Percentiles rank a stretch among this genome's conserved stretches.
Evolutionary conservation across 2,329 filamentous ascomycete genomes (phyloP).

Genomic region (Aspergillus fructus): DNA sequence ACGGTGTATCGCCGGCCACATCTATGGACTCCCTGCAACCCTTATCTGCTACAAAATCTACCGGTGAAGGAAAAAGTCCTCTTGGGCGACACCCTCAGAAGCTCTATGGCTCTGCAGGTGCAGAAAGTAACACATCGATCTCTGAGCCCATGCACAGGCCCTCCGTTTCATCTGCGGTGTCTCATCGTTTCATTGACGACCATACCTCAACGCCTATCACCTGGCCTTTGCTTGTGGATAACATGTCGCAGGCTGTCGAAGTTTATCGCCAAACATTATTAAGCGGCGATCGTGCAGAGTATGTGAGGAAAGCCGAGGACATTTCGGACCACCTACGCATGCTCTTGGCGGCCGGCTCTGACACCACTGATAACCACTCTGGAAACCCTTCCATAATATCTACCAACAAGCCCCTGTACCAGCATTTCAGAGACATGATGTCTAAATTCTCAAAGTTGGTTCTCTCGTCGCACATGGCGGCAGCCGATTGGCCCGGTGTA

Average conservation of each 20-base stretch:
- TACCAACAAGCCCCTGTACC: slow-evolving; percentile 94
- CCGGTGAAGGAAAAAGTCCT: slow-evolving; percentile 51
- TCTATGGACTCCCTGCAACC: slow-evolving; percentile 89
- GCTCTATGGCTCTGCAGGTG: slow-evolving; percentile 41
- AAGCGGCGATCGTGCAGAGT: slow-evolving; percentile 79
- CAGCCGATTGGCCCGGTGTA: slow-evolving; percentile 89
- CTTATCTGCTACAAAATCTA: slow-evolving; percentile 59
- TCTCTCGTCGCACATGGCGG: slow-evolving; percentile 94
- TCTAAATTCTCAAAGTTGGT: slow-evolving; percentile 99
- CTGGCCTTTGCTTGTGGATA: slow-evolving; percentile 85
- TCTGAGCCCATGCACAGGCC: slow-evolving; percentile 49
- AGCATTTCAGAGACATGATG: slow-evolving; percentile 99
- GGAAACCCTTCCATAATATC: slow-evolving; percentile 99
- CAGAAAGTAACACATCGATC: slow-evolving; percentile 56
- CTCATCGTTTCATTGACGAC: slow-evolving; percentile 88
- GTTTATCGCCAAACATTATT: slow-evolving; percentile 87
- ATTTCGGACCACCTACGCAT: slow-evolving; percentile 95
- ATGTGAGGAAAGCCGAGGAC: slow-evolving; percentile 91
- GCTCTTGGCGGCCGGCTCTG: slow-evolving; percentile 90
- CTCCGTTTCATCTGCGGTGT: slow-evolving; percentile 54
- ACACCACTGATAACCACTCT: slow-evolving; percentile 97
- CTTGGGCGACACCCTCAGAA: slow-evolving; percentile 21
- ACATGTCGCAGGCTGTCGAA: slow-evolving; percentile 89
- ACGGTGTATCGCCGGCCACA: slow-evolving; percentile 77
- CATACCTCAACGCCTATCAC: slow-evolving; percentile 75